A percentile compares a stretch with the other conserved stretches of the same genome.
Evolutionary conservation across 1,139 yeast genomes (phyloP).

Genomic region (Sugiyamaella japonica): DNA sequence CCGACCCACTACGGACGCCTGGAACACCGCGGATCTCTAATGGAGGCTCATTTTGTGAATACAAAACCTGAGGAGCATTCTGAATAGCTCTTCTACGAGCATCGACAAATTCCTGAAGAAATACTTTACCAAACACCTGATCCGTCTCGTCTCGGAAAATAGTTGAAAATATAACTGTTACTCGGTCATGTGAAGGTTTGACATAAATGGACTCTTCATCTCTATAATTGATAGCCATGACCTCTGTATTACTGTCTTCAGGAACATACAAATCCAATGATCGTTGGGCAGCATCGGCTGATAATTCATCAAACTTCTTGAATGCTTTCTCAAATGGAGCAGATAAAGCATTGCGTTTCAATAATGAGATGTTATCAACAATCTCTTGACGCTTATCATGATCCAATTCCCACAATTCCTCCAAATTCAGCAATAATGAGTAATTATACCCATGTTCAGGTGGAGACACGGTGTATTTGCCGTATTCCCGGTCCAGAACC

Average conservation of each 20-base stretch:
- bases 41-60: constrained; percentile 89
- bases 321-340: constrained; percentile 93
- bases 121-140: constrained; percentile 90
- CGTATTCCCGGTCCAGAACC: constrained; percentile 46
- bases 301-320: constrained; percentile 66
- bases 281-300: constrained; percentile 50
- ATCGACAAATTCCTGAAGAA: constrained; percentile 95
- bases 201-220: constrained; percentile 91
- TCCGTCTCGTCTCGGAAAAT: constrained; percentile 96
- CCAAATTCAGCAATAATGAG: constrained; percentile 69
- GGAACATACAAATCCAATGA: constrained; percentile 53
- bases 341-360: constrained; percentile 86
- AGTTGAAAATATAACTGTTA: constrained; percentile 93
- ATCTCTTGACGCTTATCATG: constrained; percentile 51
- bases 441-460: constrained; percentile 82
- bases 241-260: constrained; percentile 55
- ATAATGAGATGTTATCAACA: constrained; percentile 63
- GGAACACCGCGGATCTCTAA: constrained; percentile 64
- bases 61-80: constrained; percentile 97
- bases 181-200: constrained; percentile 92
- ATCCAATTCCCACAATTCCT: constrained; percentile 41
- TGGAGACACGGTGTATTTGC: constrained; percentile 42
- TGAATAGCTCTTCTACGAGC: constrained; percentile 96
- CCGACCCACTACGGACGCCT: constrained; percentile 26
- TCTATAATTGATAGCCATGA: constrained; percentile 80